phyloP scores from a whole-genome alignment of 768 basidiomycete species.

The Lentinula sp. region DNA sequence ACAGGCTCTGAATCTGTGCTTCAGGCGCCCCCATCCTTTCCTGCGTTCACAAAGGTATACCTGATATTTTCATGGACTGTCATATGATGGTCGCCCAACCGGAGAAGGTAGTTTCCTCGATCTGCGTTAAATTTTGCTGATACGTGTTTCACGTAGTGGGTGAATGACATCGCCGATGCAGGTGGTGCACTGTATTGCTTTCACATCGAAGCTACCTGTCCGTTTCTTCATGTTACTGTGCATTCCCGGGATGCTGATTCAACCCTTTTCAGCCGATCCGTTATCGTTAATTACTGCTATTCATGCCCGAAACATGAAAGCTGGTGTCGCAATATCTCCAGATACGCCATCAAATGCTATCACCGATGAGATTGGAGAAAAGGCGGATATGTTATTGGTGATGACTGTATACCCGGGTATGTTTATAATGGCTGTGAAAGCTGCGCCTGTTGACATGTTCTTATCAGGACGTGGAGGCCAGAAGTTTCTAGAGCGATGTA shows the following conservation, averaged over 20 bases:
- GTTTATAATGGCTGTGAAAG: neutral
- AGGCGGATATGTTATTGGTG: conserved; percentile 92
- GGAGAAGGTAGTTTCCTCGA: conserved; percentile 52
- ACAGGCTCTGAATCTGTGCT: conserved; percentile 5
- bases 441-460: neutral
- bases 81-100: conserved; percentile 99
- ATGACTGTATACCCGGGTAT: conserved; percentile 96
- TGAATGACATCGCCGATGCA: conserved; percentile 90
- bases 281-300: conserved; percentile 75
- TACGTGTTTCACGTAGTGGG: conserved; percentile 61
- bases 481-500: conserved; percentile 90
- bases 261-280: conserved; percentile 47
- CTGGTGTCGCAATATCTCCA: conserved; percentile 95
- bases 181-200: conserved; percentile 96
- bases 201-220: conserved; percentile 91
- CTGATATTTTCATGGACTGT: conserved; percentile 98
- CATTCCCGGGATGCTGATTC: neutral
- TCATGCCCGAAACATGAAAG: conserved; percentile 81
- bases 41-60: conserved; percentile 79
- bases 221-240: conserved; percentile 18
- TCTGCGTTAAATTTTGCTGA: neutral
- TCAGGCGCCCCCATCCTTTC: conserved; percentile 84
- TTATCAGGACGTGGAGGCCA: conserved; percentile 83
- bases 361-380: conserved; percentile 75
- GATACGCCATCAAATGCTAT: conserved; percentile 88